A percentile compares a stretch with the other conserved stretches of the same genome.
Conservation (phyloP, 2,329 filamentous ascomycete genomes). For the Stagonosporopsis chrysanthemi region DNA sequence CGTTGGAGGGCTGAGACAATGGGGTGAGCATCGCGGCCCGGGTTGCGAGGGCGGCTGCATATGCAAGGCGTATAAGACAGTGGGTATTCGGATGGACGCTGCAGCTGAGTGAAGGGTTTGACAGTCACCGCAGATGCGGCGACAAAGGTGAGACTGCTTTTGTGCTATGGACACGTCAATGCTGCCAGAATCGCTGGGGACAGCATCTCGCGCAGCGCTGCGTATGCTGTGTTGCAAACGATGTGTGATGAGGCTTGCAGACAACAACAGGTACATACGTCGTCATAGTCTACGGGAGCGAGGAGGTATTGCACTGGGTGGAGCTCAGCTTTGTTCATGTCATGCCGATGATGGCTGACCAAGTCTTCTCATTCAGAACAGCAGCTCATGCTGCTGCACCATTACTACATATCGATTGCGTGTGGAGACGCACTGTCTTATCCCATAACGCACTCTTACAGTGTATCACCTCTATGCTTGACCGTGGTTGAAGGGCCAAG, state of each 20-base stretch:
- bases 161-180: slow-evolving; percentile 12
- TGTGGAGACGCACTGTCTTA: slow-evolving; percentile 28
- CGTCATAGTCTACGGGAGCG: neutral
- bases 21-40: neutral
- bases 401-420: slow-evolving; percentile 33
- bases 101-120: slow-evolving; percentile 7
- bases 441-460: slow-evolving; percentile 38
- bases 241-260: slow-evolving; percentile 15
- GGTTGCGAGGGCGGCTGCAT: neutral
- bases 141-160: neutral
- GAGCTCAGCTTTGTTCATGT: slow-evolving; percentile 1
- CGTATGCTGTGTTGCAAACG: slow-evolving; percentile 5
- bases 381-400: slow-evolving; percentile 13
- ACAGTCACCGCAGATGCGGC: slow-evolving; percentile 12
- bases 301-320: neutral
- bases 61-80: slow-evolving; percentile 16
- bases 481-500: slow-evolving; percentile 51
- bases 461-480: slow-evolving; percentile 40
- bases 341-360: slow-evolving; percentile 18
- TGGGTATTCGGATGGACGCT: neutral
- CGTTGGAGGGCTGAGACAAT: slow-evolving; percentile 2
- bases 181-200: slow-evolving; percentile 13
- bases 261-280: neutral
- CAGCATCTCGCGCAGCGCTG: slow-evolving; percentile 4
- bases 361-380: slow-evolving; percentile 26